Percentiles rank a stretch among this genome's conserved stretches.
Conservation (phyloP, 2,329 filamentous ascomycete species). For the Colletotrichum trifolii region DNA sequence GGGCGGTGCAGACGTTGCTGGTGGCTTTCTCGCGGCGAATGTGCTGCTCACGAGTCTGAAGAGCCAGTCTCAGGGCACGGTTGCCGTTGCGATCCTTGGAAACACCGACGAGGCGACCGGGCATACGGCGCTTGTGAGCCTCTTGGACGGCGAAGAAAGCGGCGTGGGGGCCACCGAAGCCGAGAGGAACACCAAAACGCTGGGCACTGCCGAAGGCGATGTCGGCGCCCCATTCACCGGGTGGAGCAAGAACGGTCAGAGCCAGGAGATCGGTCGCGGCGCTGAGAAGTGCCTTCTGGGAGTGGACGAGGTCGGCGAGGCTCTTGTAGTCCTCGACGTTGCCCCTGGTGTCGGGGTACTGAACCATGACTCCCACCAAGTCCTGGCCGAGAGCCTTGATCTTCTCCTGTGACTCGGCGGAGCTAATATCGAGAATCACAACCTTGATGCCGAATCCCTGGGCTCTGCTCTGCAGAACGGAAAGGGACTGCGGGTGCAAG, state of each 20-base stretch:
- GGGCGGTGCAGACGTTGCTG: constrained; percentile 96
- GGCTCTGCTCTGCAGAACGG: constrained; percentile 85
- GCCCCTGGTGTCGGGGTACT: constrained; percentile 92
- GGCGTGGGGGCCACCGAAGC: constrained; percentile 93
- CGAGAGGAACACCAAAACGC: constrained; percentile 90
- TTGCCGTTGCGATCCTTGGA: constrained; percentile 91
- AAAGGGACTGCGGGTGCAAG: constrained; percentile 86
- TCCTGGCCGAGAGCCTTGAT: constrained; percentile 82
- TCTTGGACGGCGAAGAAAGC: constrained; percentile 95
- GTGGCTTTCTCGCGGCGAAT: constrained; percentile 97
- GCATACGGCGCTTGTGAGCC: constrained; percentile 93
- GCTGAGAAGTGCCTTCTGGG: constrained; percentile 81
- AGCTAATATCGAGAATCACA: constrained; percentile 76
- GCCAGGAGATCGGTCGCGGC: constrained; percentile 92
- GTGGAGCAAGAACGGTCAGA: constrained; percentile 86
- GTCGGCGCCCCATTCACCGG: constrained; percentile 94
- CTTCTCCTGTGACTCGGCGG: constrained; percentile 67
- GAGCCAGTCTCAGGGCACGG: constrained; percentile 81
- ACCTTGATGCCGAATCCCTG: constrained; percentile 92
- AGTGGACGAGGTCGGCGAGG: constrained; percentile 82
- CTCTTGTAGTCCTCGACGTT: constrained; percentile 79
- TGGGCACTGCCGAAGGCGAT: constrained; percentile 95
- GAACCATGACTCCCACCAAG: constrained; percentile 89
- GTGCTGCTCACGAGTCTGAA: constrained; percentile 96
- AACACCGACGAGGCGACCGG: constrained; percentile 88